Conservation (phyloP, 148 eudicot species). For the Rhododendron vialii region DNA sequence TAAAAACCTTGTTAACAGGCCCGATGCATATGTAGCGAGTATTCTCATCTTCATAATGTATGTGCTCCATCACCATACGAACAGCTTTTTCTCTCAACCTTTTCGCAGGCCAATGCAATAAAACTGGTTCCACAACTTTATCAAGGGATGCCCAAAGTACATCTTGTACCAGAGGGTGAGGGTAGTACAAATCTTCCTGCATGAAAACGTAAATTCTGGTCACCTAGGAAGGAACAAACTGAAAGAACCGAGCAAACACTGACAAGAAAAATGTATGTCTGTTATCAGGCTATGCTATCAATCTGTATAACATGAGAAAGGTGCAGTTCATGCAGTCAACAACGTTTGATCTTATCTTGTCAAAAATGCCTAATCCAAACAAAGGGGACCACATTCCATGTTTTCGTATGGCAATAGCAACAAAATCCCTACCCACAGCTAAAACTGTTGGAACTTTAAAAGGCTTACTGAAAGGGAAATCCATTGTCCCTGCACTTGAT, state of each 20-base stretch:
- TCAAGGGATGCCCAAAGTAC: constrained; percentile 81
- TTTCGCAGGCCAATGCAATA: constrained; percentile 84
- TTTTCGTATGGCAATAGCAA: not conserved
- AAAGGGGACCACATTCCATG: not conserved
- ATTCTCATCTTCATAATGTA: constrained; percentile 98
- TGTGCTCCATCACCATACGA: constrained; percentile 74
- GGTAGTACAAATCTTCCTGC: constrained; percentile 99
- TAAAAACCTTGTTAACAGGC: constrained; percentile 85
- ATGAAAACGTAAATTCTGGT: constrained; percentile 9
- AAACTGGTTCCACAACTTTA: constrained; percentile 73
- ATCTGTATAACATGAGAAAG: not conserved
- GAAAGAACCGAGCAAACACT: not conserved
- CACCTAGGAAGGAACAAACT: not conserved
- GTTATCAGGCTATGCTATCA: not conserved
- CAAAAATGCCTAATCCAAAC: not conserved
- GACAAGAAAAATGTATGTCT: not conserved
- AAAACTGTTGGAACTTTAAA: not conserved
- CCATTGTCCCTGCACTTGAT: not conserved
- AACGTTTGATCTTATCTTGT: not conserved
- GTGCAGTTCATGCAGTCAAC: not conserved
- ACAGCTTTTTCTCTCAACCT: constrained; percentile 85
- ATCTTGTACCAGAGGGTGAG: constrained; percentile 87
- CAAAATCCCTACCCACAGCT: not conserved
- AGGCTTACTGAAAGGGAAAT: not conserved
- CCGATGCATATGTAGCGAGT: constrained; percentile 95